A percentile compares a stretch with the other conserved stretches of the same genome.
Evolutionary conservation across 257 asterid genomes (phyloP).

Genomic region (Solanum neorickii): DNA sequence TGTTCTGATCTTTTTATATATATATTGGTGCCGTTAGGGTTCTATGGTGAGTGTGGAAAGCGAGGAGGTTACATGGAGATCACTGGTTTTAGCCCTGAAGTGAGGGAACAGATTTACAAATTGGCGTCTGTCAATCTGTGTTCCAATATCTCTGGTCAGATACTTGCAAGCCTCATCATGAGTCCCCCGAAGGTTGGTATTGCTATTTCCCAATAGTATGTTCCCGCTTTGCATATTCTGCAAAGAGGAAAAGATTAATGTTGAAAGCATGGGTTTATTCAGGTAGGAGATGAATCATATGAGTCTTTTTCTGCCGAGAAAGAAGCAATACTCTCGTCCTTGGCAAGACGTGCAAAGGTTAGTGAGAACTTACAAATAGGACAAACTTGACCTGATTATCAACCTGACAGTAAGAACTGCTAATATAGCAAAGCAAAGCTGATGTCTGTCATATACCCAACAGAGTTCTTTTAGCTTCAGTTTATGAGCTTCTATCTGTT

Average conservation of each 20-base stretch:
- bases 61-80: constrained; percentile 98
- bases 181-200: constrained; percentile 71
- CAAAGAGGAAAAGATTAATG: neutral
- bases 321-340: constrained; percentile 74
- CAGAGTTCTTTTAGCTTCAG: neutral
- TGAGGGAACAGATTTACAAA: constrained; percentile 89
- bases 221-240: neutral
- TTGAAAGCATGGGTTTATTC: constrained; percentile 1
- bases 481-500: neutral
- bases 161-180: constrained; percentile 95
- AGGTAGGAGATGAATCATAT: constrained; percentile 94
- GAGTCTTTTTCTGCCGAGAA: constrained; percentile 73
- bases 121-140: constrained; percentile 90
- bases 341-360: constrained; percentile 91
- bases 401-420: neutral
- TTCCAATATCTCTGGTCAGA: constrained; percentile 91
- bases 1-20: neutral
- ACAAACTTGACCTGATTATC: neutral
- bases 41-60: constrained; percentile 95
- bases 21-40: constrained; percentile 33
- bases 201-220: neutral
- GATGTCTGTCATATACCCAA: neutral
- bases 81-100: constrained; percentile 78
- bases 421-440: neutral
- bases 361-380: constrained; percentile 4